phyloP scores from a whole-genome alignment of 129 eudicot species.

The Centella asiatica region DNA sequence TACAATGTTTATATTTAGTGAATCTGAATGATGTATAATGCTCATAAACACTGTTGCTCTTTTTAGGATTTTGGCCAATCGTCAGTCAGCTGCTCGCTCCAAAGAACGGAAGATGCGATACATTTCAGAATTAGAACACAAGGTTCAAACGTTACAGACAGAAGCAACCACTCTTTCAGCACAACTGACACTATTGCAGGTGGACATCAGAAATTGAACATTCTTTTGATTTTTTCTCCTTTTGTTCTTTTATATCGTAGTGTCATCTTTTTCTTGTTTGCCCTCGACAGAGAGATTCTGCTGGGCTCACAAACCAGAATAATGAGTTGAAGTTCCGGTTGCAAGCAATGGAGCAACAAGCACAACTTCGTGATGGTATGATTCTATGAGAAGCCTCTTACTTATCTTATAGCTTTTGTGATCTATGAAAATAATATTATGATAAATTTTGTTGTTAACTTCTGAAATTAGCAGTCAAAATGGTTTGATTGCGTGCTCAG shows the following conservation, averaged over 20 bases:
- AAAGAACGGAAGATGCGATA: slow-evolving; percentile 94
- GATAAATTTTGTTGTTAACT: too few relatives aligned
- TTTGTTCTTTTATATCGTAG: not conserved
- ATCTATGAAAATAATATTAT: not conserved
- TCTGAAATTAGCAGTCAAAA: not conserved
- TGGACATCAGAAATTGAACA: slow-evolving; percentile 8
- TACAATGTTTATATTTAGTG: not conserved
- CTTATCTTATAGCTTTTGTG: not conserved
- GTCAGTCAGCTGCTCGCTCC: slow-evolving; percentile 98
- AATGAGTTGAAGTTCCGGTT: slow-evolving; percentile 87
- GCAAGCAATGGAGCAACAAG: slow-evolving; percentile 97
- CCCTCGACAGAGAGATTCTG: slow-evolving; percentile 63
- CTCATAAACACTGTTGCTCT: not conserved
- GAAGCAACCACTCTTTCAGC: slow-evolving; percentile 98
- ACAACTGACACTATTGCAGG: slow-evolving; percentile 90
- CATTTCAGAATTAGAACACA: slow-evolving; percentile 91
- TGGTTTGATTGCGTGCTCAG: not conserved
- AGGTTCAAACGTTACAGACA: slow-evolving; percentile 94
- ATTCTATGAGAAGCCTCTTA: not conserved
- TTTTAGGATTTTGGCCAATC: slow-evolving; percentile 84
- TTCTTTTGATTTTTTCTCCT: not conserved
- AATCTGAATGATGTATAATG: slow-evolving; percentile 3
- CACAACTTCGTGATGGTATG: slow-evolving; percentile 95
- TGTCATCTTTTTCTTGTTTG: not conserved
- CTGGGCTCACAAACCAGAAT: slow-evolving; percentile 75